These are phyloP conservation scores for Hypsizygus marmoreus DNA, from an alignment of 768 basidiomycete genomes.

Conservation along the genomic window DNA sequence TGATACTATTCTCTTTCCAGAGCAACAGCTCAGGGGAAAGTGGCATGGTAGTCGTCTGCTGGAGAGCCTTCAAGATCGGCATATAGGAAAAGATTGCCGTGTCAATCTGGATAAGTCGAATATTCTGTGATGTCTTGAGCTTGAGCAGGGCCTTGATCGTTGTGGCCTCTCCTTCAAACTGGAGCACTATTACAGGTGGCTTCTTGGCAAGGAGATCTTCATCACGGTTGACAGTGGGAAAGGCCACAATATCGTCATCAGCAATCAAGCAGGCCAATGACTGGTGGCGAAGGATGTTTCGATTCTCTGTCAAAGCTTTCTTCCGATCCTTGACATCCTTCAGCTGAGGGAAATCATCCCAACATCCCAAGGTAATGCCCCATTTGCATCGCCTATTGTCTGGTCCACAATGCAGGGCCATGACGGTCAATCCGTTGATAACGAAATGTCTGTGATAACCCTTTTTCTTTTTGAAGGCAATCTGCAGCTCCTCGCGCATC, in stretches of 20 bases:
- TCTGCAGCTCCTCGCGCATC: constrained; percentile 55
- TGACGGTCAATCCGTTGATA: constrained; percentile 38
- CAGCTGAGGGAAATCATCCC: constrained; percentile 37
- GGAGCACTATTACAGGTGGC: constrained; percentile 54
- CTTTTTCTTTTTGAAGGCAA: constrained; percentile 38
- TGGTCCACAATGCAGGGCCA: constrained; percentile 35
- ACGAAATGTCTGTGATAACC: constrained; percentile 36
- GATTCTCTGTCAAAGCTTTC: constrained; percentile 37
- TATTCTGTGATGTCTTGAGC: constrained; percentile 32
- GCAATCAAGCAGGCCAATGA: constrained; percentile 54
- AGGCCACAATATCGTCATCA: constrained; percentile 49
- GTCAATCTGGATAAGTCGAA: constrained; percentile 53
- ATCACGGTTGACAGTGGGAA: constrained; percentile 55
- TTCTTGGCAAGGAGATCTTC: constrained; percentile 50
- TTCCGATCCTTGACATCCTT: constrained; percentile 34
- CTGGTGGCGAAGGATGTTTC: constrained; percentile 51
- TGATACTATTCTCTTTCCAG: constrained; percentile 41
- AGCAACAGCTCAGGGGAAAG: constrained; percentile 53
- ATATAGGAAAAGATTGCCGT: constrained; percentile 65
- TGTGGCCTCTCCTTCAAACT: constrained; percentile 46
- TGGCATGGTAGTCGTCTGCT: constrained; percentile 46
- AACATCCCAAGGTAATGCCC: constrained; percentile 41
- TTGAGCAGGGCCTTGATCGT: constrained; percentile 39
- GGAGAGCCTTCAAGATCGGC: constrained; percentile 59
- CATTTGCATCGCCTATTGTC: constrained; percentile 33